Evolutionary conservation across 305 asterid genomes (phyloP).

Genomic region (Fraxinus paxiana): DNA sequence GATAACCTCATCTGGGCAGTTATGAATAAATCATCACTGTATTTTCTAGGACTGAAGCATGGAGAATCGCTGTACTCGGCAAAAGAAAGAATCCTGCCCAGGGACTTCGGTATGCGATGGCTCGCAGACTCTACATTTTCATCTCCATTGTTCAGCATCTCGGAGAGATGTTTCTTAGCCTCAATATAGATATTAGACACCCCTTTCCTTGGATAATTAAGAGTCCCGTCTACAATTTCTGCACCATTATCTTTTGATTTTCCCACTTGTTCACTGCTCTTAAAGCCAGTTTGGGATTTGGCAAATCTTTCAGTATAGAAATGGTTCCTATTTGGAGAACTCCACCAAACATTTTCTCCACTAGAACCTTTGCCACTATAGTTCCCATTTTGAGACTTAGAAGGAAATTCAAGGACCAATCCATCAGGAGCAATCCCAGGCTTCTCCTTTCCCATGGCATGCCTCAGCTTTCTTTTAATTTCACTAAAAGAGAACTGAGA

Average conservation of each 20-base stretch:
- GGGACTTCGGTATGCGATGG: conserved; percentile 49
- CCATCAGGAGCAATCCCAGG: conserved; percentile 38
- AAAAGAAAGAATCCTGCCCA: conserved; percentile 75
- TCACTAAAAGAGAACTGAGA: conserved; percentile 79
- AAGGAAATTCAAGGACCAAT: conserved; percentile 20
- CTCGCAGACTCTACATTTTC: conserved; percentile 35
- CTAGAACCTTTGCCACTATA: conserved; percentile 41
- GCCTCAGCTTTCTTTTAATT: conserved; percentile 72
- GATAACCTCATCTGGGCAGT: conserved; percentile 46
- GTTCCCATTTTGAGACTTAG: conserved; percentile 39
- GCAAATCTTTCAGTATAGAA: conserved; percentile 70
- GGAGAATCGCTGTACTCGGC: conserved; percentile 63
- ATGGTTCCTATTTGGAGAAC: conserved; percentile 94
- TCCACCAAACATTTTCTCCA: conserved; percentile 66
- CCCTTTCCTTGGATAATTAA: conserved; percentile 34
- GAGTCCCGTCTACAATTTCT: conserved; percentile 22
- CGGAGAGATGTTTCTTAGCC: conserved; percentile 88
- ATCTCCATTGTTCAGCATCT: conserved; percentile 60
- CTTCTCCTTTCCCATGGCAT: conserved; percentile 81
- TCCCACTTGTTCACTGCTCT: conserved; percentile 41
- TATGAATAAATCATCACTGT: conserved; percentile 38
- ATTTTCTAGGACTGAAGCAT: conserved; percentile 55
- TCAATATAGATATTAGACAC: conserved; percentile 64
- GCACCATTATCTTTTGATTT: conserved; percentile 33
- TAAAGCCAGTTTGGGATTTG: conserved; percentile 41